Base-by-base conservation (phyloP, 441 rosid genomes). In the Syzygium malaccense region DNA sequence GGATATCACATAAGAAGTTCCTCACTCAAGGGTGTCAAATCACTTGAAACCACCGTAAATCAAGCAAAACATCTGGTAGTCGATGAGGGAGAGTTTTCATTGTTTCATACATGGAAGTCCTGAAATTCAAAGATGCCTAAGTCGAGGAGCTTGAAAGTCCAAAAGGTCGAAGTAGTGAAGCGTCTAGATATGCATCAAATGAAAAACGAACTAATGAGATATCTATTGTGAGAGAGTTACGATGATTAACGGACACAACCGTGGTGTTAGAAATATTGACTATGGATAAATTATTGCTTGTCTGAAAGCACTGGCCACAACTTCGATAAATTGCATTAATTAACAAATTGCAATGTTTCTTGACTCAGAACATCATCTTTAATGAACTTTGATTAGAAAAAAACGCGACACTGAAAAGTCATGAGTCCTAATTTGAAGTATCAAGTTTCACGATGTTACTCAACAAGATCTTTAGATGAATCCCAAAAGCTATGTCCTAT, bases 331-430 rank as follows among this genome's bases (percentile, higher is more conserved):
- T 20, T 20, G 80, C 14, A 9, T 37, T 41, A 41, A 13, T 37
- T 37, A 37, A 71, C 80, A 20, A 71, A 37, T 71, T 37, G 51
- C 80, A 37, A 11, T 8, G 26, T 37, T 71, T 37, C n/a, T 11
- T 20, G 15, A 37, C 49, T 71, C 45, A 1, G 3, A 66, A 66
- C 11, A 37, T 71, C 8, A 3, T 71, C 9, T 37, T 23, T 19
- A 68, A 20, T 68, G 2, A 1, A 33, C 4, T 68, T 10, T 19
- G 45, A 28, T 3, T n/a, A 57, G 13, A 6, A 4, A 60, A 60
- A 28, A 2, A 2, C 20, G 30, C 1, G 3, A 7, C 5, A 0
- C 18, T 4, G 0, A 7, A n/a, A 64, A 30, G 6, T 64, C 0
- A 15, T 0, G 4, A 64, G 71, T 37, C 49, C 25, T 28, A 20